Base-by-base conservation (phyloP, 345 rosid genomes). In the Nasturtium officinale region DNA sequence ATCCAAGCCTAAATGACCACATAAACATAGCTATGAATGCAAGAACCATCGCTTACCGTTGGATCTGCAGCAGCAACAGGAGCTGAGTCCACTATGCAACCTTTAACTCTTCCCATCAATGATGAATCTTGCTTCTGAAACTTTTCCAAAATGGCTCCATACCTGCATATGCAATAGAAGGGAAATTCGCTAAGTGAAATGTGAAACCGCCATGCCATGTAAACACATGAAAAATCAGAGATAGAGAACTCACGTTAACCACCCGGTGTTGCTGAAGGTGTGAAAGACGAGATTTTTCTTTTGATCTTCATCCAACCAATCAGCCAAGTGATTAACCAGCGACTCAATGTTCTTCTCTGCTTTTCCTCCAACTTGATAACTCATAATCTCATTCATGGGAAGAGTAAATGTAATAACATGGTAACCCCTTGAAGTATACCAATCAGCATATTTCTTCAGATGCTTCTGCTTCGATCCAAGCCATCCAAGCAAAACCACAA, bases 261-360 rank as follows among this genome's bases (percentile, higher is more conserved):
- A 96, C 65, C 99, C 99, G 1, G 99, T 96, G 71, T 96, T 96
- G 84, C 99, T 92, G 69, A 96, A 96, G 47, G 97, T 96, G 83
- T 95, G 99, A 78, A 95, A 95, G 75, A 95, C 89, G 10, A 96
- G 79, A 73, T 84, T 92, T 76, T 87, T 90, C 52, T 88, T 91
- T 6, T 75, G 82, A 75, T 91, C 96, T 57, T 85, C 99, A 75
- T 95, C 99, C 80, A 95, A 71, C 96, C 99, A 95, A 66, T 83
- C 99, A 66, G 85, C 85, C 83, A 96, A 78, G 73, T 96, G 98
- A 76, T 86, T 83, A 71, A 87, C 98, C 77, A 96, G 87, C 78
- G 83, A 80, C 48, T 87, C 91, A 3, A 96, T 77, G 55, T 88
- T 82, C 75, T 87, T 83, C 65, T 96, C 99, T 26, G 94, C 96